Base-by-base conservation (phyloP, 352 stramenopile species). In the Phytophthora aleatoria region DNA sequence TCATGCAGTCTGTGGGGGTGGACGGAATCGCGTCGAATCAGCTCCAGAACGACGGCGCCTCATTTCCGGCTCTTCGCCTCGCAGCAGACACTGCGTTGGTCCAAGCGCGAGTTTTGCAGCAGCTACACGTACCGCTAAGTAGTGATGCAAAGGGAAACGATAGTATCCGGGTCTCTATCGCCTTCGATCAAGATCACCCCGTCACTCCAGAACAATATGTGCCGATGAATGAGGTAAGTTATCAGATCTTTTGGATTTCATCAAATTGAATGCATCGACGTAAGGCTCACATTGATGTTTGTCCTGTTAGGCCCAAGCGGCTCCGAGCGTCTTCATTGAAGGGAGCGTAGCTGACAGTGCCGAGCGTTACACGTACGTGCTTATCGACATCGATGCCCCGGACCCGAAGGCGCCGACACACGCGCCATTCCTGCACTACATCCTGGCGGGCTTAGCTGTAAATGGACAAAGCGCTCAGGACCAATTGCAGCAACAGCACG, bases 371-470 rank as follows among this genome's bases (percentile, higher is more conserved):
- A 91, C 80, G 38, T 87, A 70, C 57, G 56, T 92, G 20, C 74
- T 92, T 11, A 57, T 92, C 30, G 84, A 92, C 55, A 85, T 92
- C 27, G 83, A 91, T 61, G 84, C 84, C 10, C 84, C 84, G 2
- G 61, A 81, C 41, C 84, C 84, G 8, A 53, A 64, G 13, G 63
- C 76, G 1, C 80, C 84, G 11, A 73, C 70, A 1, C 82, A 92
- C 58, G 64, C 83, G 42, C 83, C 83, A 36, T 92, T 90, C 60
- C 60, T 92, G 43, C 83, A 92, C 67, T 87, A 83, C 57, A 88
- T 91, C 39, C 61, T 89, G 24, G 61, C 71, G 10, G 70, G 77
- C 28, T 60, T 72, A 26, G 20, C 36, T 60, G 39, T 43, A 13
- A 33, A 44, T 27, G 41, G 45, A 9, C 39, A 63, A 54, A 41